phyloP scores from a whole-genome alignment of 2,329 filamentous ascomycete species.

The Paecilomyces dactylethromorphus region DNA sequence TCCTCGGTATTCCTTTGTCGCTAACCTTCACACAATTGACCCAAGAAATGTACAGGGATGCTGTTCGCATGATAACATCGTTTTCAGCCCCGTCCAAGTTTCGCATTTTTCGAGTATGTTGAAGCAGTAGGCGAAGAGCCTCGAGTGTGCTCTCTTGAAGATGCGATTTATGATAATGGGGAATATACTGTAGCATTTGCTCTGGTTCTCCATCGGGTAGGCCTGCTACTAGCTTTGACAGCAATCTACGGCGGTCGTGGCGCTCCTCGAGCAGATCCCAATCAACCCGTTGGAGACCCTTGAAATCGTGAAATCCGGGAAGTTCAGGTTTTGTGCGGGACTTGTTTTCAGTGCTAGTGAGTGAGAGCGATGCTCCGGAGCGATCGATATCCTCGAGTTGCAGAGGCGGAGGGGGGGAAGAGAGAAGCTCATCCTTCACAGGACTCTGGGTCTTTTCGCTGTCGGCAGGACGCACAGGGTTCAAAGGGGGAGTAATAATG shows the following conservation, averaged over 20 bases:
- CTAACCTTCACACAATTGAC: slow-evolving; percentile 15
- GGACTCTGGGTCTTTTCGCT: not conserved
- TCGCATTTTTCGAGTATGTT: slow-evolving; percentile 2
- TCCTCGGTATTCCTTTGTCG: slow-evolving; percentile 13
- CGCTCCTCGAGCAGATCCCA: slow-evolving; percentile 30
- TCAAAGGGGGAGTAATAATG: slow-evolving; percentile 30
- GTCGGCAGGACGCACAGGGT: slow-evolving; percentile 7
- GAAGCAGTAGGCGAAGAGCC: slow-evolving; percentile 11
- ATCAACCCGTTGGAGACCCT: slow-evolving; percentile 22
- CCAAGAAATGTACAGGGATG: slow-evolving; percentile 27
- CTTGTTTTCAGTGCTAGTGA: not conserved
- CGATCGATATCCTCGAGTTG: not conserved
- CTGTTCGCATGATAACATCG: slow-evolving; percentile 15
- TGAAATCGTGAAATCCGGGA: slow-evolving; percentile 16
- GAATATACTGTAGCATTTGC: slow-evolving; percentile 8
- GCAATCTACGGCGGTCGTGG: slow-evolving; percentile 29
- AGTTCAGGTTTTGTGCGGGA: not conserved
- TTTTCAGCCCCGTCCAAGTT: slow-evolving; percentile 5
- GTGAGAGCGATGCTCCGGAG: not conserved
- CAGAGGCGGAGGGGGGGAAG: not conserved
- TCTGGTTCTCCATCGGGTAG: slow-evolving; percentile 14
- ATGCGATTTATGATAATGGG: slow-evolving; percentile 5
- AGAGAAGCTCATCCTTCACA: not conserved
- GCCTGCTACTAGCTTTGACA: slow-evolving; percentile 22
- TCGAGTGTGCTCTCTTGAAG: slow-evolving; percentile 8